Percentiles rank a stretch among this genome's conserved stretches.
These are phyloP conservation scores for Pholiota molesta DNA, from an alignment of 768 basidiomycete genomes.

Conservation along the genomic window DNA sequence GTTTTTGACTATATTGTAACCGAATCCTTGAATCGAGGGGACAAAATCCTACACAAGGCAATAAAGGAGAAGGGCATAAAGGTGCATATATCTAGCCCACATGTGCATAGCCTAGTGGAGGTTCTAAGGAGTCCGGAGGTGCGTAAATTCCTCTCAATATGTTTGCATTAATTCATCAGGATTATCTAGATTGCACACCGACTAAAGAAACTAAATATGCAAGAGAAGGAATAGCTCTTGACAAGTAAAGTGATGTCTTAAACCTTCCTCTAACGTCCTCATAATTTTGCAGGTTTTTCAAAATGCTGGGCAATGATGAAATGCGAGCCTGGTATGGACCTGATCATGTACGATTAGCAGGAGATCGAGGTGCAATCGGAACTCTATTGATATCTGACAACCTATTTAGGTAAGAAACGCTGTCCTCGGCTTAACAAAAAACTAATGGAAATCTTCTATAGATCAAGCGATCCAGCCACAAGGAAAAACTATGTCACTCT, in stretches of 20 bases:
- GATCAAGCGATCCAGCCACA: constrained; percentile 76
- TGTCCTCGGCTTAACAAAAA: not conserved
- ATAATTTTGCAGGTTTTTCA: constrained; percentile 76
- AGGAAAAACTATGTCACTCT: constrained; percentile 86
- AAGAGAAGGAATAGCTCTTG: constrained; percentile 86
- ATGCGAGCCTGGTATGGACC: constrained; percentile 99
- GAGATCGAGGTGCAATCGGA: constrained; percentile 91
- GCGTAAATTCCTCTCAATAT: constrained; percentile 15
- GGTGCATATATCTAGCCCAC: constrained; percentile 90
- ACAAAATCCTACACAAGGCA: constrained; percentile 79
- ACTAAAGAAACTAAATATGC: constrained; percentile 95
- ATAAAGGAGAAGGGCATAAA: constrained; percentile 84
- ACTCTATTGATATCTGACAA: constrained; percentile 94
- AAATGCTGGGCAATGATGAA: constrained; percentile 94
- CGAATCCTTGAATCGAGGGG: constrained; percentile 79
- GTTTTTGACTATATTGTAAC: constrained; percentile 83
- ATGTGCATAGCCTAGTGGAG: constrained; percentile 95
- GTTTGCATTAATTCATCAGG: not conserved
- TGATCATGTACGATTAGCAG: constrained; percentile 89
- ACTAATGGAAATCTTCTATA: constrained; percentile 30
- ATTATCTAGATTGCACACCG: constrained; percentile 64
- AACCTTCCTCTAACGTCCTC: not conserved
- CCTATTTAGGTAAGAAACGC: constrained; percentile 75
- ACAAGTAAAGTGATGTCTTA: constrained; percentile 57
- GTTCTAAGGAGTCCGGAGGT: constrained; percentile 96